Evolutionary conservation across 2,329 filamentous ascomycete genomes (phyloP), one percentile per base, ranked within the genome.

Genomic region (Sclerotinia subarctica): DNA sequence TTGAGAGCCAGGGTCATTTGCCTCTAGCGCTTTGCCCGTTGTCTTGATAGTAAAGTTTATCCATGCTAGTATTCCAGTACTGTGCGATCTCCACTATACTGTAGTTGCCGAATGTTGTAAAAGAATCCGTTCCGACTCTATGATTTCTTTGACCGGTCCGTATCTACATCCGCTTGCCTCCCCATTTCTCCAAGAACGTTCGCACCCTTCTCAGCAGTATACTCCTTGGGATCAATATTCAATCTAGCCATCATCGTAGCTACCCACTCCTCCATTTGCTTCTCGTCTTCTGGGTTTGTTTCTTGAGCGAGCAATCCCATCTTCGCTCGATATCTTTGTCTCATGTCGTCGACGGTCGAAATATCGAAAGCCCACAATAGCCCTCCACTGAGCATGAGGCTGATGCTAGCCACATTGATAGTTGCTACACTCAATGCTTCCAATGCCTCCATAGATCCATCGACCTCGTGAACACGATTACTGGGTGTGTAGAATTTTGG

Each of bases 361-460:
- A 98, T 86, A 77, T 97, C 90, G 69, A 95, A 86, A 0, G 87
- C 88, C 84, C 90, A 96, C 70, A 92, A 82, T 15, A 89, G 78
- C 0, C 90, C 93, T 4, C 94, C 95, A 0, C 86, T 84, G 11
- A 85, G 80, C 84, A 96, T 87, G 78, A 97, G 87, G 0, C 85
- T 89, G 62, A 95, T 86, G 73, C 89, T 91, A 44, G 88, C 76
- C 17, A 95, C 92, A 74, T 97, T 97, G 73, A 97, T 84, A 0
- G 94, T 97, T 0, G 94, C 95, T 47, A 97, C 82, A 60, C 89
- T 91, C 29, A 99, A 82, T 0, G 94, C 94, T 79, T 96, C 91
- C 46, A 90, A 80, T 0, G 94, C 94, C 71, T 97, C 89, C 51
- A 90, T 77, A 1, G 87, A 84, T 10, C 88, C 88, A 75, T 89